A percentile compares a stretch with the other conserved stretches of the same genome.
Evolutionary conservation across 208 protist species (phyloP).

Genomic region (Naegleria fowleri): DNA sequence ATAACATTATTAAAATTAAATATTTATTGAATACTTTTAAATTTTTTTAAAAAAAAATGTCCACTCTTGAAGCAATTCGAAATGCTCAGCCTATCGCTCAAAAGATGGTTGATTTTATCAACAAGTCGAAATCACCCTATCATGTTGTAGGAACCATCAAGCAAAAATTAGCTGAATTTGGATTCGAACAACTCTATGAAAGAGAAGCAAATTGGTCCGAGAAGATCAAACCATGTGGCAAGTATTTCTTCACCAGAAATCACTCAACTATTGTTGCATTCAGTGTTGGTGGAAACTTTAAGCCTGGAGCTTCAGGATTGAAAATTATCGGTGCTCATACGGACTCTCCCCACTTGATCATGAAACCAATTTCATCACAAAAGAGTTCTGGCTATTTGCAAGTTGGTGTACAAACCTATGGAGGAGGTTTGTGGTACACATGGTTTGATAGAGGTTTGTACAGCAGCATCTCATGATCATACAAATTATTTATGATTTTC

Average conservation of each 20-base stretch:
- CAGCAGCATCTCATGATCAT: not conserved
- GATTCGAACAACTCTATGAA: not conserved
- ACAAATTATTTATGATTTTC: not conserved
- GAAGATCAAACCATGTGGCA: slow-evolving; percentile 57
- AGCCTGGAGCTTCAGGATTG: slow-evolving; percentile 59
- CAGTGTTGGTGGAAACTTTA: slow-evolving; percentile 80
- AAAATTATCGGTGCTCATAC: slow-evolving; percentile 94
- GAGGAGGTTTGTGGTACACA: slow-evolving; percentile 72
- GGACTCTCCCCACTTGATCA: slow-evolving; percentile 80
- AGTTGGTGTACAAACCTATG: slow-evolving; percentile 49
- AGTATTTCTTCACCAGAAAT: slow-evolving; percentile 95
- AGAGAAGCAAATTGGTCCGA: not conserved
- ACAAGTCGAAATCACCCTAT: not conserved
- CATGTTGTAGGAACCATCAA: not conserved
- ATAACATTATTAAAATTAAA: too few species aligned
- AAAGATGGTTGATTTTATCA: slow-evolving; percentile 22
- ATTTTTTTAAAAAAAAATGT: not conserved
- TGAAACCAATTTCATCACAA: slow-evolving; percentile 48
- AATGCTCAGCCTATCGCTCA: not conserved
- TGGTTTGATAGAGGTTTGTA: slow-evolving; percentile 61
- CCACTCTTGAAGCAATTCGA: not conserved
- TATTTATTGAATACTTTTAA: too few species aligned
- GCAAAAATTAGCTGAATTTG: not conserved
- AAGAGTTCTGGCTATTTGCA: slow-evolving; percentile 27
- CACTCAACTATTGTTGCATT: slow-evolving; percentile 90